Base-by-base conservation (phyloP, 768 basidiomycete genomes). In the Exidia glandulosa region DNA sequence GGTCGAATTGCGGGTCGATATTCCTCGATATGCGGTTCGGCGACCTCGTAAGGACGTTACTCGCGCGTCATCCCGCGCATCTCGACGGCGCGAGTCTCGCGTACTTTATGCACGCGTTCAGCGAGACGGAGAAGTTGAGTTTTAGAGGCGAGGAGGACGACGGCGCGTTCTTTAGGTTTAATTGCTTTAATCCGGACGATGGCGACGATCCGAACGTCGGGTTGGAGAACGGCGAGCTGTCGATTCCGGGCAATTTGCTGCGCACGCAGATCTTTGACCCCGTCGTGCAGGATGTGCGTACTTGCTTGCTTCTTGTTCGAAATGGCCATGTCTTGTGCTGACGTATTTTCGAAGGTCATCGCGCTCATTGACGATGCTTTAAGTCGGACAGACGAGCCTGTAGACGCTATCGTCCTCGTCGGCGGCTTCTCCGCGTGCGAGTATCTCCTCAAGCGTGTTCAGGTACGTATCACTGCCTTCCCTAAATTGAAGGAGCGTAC, bases 181-280 rank as follows among this genome's bases (percentile, higher is more conserved):
- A 85, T 32, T 92, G 89, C 71, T 94, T 94, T 77, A 93, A 93
- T 63, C 83, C 86, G 16, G 85, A 89, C 64, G 89, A 91, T 67
- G 83, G 86, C 7, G 80, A 90, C 66, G 91, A 94, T 70, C 80
- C 86, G 1, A 76, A 79, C 29, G 88, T 92, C 27, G 91, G 91
- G 1, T 74, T 93, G 58, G 75, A 87, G 61, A 87, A 93, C 65
- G 91, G 91, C 2, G 86, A 94, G 70, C 78, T 94, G 2, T 83
- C 83, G 13, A 88, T 94, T 63, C 88, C 89, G 2, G 91, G 91
- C 19, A 84, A 80, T 63, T 72, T 91, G 25, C 76, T 94, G 57
- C 84, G 91, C 32, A 76, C 81, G 63, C 87, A 90, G 69, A 91
- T 94, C 9, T 94, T 94, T 65, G 90, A 92, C 72, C 91, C 92